phyloP scores from a whole-genome alignment of 1,284 basidiomycete species.

The Boletus albobrunnescens region DNA sequence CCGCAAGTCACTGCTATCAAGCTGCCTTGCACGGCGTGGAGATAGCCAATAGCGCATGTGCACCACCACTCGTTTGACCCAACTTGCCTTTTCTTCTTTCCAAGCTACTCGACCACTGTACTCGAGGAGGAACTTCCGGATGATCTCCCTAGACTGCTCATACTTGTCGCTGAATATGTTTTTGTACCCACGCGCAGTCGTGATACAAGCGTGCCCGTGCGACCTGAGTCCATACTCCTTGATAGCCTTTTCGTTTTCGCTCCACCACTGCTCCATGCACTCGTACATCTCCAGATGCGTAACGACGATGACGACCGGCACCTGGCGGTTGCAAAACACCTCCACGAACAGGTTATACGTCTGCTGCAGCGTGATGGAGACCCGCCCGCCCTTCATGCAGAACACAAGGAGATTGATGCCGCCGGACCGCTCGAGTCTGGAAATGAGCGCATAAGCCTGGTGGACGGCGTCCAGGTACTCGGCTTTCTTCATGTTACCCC shows the following conservation, averaged over 20 bases:
- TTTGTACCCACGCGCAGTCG: slow-evolving; percentile 24
- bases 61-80: slow-evolving; percentile 27
- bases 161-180: slow-evolving; percentile 24
- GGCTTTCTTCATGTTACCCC: slow-evolving; percentile 18
- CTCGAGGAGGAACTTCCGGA: slow-evolving; percentile 22
- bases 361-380: slow-evolving; percentile 31
- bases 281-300: slow-evolving; percentile 37
- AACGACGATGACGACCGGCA: slow-evolving; percentile 36
- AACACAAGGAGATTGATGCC: slow-evolving; percentile 40
- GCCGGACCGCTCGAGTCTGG: slow-evolving; percentile 27
- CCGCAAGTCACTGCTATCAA: slow-evolving; percentile 15
- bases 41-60: slow-evolving; percentile 27
- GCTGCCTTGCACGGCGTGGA: slow-evolving; percentile 8
- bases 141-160: slow-evolving; percentile 13
- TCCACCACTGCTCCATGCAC: slow-evolving; percentile 33
- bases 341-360: slow-evolving; percentile 34
- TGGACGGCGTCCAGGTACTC: slow-evolving; percentile 31
- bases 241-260: slow-evolving; percentile 22
- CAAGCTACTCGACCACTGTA: slow-evolving; percentile 15
- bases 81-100: slow-evolving; percentile 27
- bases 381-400: slow-evolving; percentile 36
- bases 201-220: slow-evolving; percentile 29
- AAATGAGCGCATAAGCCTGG: slow-evolving; percentile 33
- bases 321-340: slow-evolving; percentile 26
- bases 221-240: slow-evolving; percentile 23